These are phyloP conservation scores for Schrenkiella parvula DNA, from an alignment of 345 rosid genomes.

Conservation along the genomic window DNA sequence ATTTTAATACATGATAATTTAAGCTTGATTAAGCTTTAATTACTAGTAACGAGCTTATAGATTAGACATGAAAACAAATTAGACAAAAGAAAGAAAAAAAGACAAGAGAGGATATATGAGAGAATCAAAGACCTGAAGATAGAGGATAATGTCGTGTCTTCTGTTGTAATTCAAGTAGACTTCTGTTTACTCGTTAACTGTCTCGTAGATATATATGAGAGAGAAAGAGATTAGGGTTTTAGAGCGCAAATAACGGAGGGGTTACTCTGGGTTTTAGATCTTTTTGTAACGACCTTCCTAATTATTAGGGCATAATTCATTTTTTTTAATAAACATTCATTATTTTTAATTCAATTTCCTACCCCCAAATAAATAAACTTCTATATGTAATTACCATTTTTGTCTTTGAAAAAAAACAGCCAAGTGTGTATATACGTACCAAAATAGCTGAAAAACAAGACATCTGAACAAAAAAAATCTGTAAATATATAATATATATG, in stretches of 20 bases:
- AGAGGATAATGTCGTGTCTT: constrained; percentile 24
- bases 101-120: constrained; percentile 23
- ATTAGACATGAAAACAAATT: neutral
- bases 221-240: constrained; percentile 17
- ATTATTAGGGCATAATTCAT: constrained; percentile 8
- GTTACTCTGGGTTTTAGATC: constrained; percentile 17
- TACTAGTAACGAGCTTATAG: constrained; percentile 10
- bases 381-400: no score
- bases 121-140: constrained; percentile 25
- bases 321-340: neutral
- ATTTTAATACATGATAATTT: neutral
- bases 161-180: constrained; percentile 19
- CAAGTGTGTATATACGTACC: neutral
- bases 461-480: neutral
- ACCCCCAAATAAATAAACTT: no score
- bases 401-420: no score
- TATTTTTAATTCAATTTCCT: neutral
- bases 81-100: neutral
- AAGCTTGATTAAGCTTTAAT: constrained; percentile 16
- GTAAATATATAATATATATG: neutral
- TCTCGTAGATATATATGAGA: constrained; percentile 19
- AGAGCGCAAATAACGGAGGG: constrained; percentile 20
- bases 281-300: constrained; percentile 26
- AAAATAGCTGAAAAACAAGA: neutral
- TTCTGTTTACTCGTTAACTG: constrained; percentile 24